Base-by-base conservation (phyloP, 306 rosid genomes). In the Phaseolus lunatus region DNA sequence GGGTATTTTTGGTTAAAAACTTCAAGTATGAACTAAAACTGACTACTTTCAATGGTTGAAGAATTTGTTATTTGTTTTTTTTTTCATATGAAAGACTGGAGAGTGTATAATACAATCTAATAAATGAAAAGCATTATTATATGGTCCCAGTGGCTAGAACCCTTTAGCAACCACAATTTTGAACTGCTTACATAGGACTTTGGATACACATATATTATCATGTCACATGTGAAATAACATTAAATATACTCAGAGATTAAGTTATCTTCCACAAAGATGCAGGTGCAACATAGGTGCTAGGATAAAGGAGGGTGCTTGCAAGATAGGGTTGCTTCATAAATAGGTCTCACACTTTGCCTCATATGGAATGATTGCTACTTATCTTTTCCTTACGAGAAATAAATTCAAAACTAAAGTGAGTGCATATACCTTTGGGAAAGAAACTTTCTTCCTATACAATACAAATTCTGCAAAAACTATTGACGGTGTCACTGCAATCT, bases 401-500 rank as follows among this genome's bases (percentile, higher is more conserved):
- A 65, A 14, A 64, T 26, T 35, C 35, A 81, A 63, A 61, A 71
- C 76, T 56, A 35, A 49, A 77, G 76, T n/a, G 49, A 79, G 84
- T 41, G 64, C 50, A 72, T 33, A 47, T 82, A 91, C 98, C 97
- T 89, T 93, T 37, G 64, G 24, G 81, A 85, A 78, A 86, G 97
- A 87, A 82, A 91, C 97, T 83, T 77, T 88, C 88, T 83, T 91
- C 44, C 84, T 87, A 69, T 91, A 88, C 80, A 87, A 78, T 68
- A 93, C 31, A 70, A 93, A 91, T 62, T 93, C 98, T 58, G 95
- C 97, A 31, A 93, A 81, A 80, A 91, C 98, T 84, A 93, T 93
- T 48, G 98, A 88, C 1, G 98, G 97, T 1, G 98, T 93, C 64
- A 93, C 98, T 9, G 93, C 95, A 65, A 93, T 93, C 89, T 93